These are phyloP conservation scores for Globisporangium middletonii DNA, from an alignment of 352 stramenopile species.

Conservation along the genomic window DNA sequence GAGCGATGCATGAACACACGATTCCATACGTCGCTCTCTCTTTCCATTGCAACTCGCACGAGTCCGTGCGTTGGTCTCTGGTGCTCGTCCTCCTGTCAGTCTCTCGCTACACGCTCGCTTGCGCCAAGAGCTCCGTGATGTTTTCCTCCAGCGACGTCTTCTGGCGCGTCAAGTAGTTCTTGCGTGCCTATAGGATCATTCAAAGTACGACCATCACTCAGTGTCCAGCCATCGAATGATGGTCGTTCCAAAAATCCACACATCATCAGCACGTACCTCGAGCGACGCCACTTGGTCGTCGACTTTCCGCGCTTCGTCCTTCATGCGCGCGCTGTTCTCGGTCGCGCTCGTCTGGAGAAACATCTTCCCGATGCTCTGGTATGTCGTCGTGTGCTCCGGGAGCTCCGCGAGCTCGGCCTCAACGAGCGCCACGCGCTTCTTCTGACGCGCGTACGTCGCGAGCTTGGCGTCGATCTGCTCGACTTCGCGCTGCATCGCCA, in stretches of 20 bases:
- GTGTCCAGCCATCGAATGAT: no score
- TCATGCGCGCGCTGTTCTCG: conserved; percentile 54
- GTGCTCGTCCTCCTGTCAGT: neutral
- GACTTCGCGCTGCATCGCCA: conserved; percentile 70
- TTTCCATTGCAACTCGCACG: no score
- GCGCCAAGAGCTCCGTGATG: conserved; percentile 77
- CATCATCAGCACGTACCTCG: conserved; percentile 27
- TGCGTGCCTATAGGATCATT: conserved; percentile 31
- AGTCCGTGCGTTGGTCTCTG: no score
- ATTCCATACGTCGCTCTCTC: no score
- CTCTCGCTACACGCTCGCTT: conserved; percentile 38
- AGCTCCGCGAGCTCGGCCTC: conserved; percentile 66
- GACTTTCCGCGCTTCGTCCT: conserved; percentile 48
- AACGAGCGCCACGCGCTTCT: conserved; percentile 71
- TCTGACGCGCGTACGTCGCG: conserved; percentile 46
- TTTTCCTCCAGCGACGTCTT: conserved; percentile 77
- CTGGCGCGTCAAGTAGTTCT: conserved; percentile 78
- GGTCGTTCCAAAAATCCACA: neutral
- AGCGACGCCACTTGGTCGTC: conserved; percentile 67
- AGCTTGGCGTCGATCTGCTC: conserved; percentile 78
- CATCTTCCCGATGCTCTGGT: conserved; percentile 81
- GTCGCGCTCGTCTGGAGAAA: conserved; percentile 54
- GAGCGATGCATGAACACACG: no score
- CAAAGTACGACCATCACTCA: neutral
- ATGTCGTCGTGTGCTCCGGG: conserved; percentile 54